These are phyloP conservation scores for Nicotiana noctiflora DNA, from an alignment of 257 asterid genomes.

Conservation along the genomic window DNA sequence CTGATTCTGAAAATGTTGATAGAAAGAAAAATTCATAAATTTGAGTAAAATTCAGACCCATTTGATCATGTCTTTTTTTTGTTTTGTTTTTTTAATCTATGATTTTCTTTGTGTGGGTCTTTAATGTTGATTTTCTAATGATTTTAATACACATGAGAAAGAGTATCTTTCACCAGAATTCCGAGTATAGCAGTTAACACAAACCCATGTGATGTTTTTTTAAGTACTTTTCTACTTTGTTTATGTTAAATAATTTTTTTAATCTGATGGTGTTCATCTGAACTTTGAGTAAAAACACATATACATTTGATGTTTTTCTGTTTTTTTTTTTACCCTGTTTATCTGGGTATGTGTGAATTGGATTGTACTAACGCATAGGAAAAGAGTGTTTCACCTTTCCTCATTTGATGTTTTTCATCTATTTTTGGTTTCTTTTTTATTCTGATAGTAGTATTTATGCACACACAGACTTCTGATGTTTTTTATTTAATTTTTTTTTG, in stretches of 20 bases:
- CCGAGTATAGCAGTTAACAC: neutral
- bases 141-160: conserved; percentile 2
- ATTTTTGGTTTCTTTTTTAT: neutral
- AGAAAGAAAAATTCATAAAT: no score
- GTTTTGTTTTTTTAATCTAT: no score
- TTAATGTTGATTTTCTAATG: neutral
- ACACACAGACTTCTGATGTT: neutral
- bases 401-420: neutral
- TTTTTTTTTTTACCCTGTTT: neutral
- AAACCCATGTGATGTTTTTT: neutral
- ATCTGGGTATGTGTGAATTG: neutral
- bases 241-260: neutral
- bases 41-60: no score
- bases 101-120: no score
- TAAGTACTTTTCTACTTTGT: no score
- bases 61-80: no score
- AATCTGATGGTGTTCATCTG: no score
- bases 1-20: no score
- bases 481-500: neutral
- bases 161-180: neutral
- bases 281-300: neutral
- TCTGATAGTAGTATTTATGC: conserved; percentile 9
- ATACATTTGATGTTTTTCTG: neutral
- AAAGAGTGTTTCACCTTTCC: neutral
- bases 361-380: neutral